Percentiles rank a stretch among this genome's conserved stretches.
These are phyloP conservation scores for Talaromyces sp. DNA, from an alignment of 2,329 filamentous ascomycete genomes.

Conservation along the genomic window DNA sequence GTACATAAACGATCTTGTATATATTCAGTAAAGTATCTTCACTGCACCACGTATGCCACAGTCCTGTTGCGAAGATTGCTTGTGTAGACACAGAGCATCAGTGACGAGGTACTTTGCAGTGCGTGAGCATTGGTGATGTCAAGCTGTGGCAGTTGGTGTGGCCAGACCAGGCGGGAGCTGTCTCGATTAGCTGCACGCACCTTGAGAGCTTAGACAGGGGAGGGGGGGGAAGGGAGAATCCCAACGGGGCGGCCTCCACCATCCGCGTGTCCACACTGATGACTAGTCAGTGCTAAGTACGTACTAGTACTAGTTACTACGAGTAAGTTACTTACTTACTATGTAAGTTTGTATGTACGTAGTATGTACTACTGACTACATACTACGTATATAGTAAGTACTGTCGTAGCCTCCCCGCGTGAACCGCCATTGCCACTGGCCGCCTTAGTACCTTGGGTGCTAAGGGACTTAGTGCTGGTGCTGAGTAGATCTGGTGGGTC, in stretches of 20 bases:
- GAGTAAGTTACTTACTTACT: too few relatives aligned
- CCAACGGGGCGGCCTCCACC: not conserved
- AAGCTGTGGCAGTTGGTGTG: slow-evolving; percentile 15
- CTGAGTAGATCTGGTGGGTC: slow-evolving; percentile 5
- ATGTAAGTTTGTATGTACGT: too few relatives aligned
- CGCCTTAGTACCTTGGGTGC: too few relatives aligned
- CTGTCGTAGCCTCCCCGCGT: slow-evolving; percentile 5
- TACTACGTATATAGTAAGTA: too few relatives aligned
- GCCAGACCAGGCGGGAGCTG: slow-evolving; percentile 11
- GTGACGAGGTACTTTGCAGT: not conserved
- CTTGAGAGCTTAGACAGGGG: not conserved
- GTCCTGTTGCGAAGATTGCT: too few relatives aligned
- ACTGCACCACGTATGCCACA: too few relatives aligned
- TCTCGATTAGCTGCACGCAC: not conserved
- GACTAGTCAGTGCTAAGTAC: not conserved
- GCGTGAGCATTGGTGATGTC: slow-evolving; percentile 17
- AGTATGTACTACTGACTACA: too few relatives aligned
- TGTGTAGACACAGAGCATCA: not conserved
- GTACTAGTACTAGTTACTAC: too few relatives aligned
- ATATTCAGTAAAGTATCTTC: not conserved
- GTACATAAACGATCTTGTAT: not conserved
- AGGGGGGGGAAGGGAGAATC: too few relatives aligned
- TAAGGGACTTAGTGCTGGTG: not conserved
- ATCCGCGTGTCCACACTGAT: not conserved
- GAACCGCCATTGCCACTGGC: slow-evolving; percentile 2